phyloP scores from a whole-genome alignment of 1,139 yeast species.

The Pichia sp. region DNA sequence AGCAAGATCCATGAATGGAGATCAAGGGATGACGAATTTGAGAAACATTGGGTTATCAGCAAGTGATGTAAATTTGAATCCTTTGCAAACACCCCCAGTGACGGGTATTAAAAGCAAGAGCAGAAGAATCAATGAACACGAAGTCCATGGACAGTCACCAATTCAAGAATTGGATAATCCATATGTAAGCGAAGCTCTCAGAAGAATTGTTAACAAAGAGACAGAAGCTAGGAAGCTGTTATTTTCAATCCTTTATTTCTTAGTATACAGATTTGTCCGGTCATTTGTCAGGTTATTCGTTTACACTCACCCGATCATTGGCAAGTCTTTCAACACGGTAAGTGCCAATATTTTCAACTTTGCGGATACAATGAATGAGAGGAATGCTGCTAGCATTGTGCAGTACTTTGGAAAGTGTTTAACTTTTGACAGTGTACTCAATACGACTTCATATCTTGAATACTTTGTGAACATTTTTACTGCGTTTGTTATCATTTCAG shows the following conservation, averaged over 20 bases:
- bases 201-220: conserved; percentile 24
- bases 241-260: conserved; percentile 14
- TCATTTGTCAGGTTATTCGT: conserved; percentile 19
- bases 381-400: too few species aligned
- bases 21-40: conserved; percentile 4
- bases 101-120: not conserved
- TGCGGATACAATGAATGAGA: not conserved
- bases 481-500: conserved; percentile 16
- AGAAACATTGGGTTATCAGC: conserved; percentile 3
- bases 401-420: not conserved
- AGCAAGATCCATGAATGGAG: not conserved
- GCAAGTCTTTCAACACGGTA: not conserved
- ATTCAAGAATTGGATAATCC: conserved; percentile 20
- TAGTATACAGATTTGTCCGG: conserved; percentile 19
- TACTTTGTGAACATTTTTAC: conserved; percentile 13
- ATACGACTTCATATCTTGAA: conserved; percentile 1
- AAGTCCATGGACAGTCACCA: too few species aligned
- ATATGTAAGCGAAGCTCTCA: conserved; percentile 24
- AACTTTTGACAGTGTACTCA: conserved; percentile 8
- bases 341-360: not conserved
- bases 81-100: too few species aligned
- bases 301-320: conserved; percentile 4
- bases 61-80: not conserved
- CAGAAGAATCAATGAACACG: not conserved
- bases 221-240: conserved; percentile 22